These are phyloP conservation scores for Nemania abortiva DNA, from an alignment of 2,329 filamentous ascomycete genomes.

Conservation along the genomic window DNA sequence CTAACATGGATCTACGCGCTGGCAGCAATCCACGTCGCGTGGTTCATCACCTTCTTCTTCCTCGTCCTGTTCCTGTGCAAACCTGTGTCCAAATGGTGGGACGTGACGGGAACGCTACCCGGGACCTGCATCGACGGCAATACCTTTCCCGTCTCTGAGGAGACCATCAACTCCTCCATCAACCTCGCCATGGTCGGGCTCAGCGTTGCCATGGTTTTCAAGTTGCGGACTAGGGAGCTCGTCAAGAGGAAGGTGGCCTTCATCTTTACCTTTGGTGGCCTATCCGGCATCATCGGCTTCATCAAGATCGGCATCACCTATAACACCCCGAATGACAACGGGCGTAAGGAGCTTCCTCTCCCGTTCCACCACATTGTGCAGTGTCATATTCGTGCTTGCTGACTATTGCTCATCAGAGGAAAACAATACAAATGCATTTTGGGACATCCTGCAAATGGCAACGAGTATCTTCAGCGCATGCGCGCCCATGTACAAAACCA, in stretches of 20 bases:
- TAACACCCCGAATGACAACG: constrained; percentile 9
- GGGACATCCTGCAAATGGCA: constrained; percentile 19
- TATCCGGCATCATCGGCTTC: constrained; percentile 43
- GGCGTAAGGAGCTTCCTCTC: constrained; percentile 4
- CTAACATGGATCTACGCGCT: constrained; percentile 35
- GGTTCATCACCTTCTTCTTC: constrained; percentile 35
- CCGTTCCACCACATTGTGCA: background rate
- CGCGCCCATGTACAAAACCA: constrained; percentile 15
- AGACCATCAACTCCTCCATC: constrained; percentile 40
- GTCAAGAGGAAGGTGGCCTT: constrained; percentile 39
- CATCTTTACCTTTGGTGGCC: constrained; percentile 37
- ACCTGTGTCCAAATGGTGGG: constrained; percentile 37
- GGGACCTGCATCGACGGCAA: constrained; percentile 31
- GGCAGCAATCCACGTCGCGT: constrained; percentile 31
- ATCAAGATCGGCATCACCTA: constrained; percentile 35
- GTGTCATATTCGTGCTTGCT: background rate
- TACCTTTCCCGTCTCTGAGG: constrained; percentile 29
- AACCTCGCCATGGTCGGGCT: constrained; percentile 43
- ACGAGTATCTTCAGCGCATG: constrained; percentile 13
- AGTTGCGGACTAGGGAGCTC: constrained; percentile 25
- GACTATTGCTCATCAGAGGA: background rate
- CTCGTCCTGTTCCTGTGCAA: constrained; percentile 36
- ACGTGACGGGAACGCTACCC: constrained; percentile 11
- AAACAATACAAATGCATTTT: constrained; percentile 10
- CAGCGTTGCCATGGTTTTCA: constrained; percentile 34